Percentiles rank a stretch among this genome's conserved stretches.
These are phyloP conservation scores for Myxozyma melibiosi DNA, from an alignment of 805 yeast genomes.

Conservation along the genomic window DNA sequence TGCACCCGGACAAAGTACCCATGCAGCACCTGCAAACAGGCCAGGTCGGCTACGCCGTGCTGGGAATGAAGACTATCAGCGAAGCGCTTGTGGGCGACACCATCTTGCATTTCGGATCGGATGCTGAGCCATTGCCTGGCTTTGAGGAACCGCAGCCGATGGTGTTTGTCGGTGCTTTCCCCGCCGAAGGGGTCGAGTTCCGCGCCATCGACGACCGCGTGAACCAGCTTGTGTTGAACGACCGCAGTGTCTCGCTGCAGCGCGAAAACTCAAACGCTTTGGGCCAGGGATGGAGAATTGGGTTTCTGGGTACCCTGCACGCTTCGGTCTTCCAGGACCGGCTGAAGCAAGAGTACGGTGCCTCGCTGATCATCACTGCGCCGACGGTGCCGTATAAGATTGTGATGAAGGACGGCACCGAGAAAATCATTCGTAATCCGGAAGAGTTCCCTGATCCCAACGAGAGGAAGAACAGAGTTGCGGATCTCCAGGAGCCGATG, in stretches of 20 bases:
- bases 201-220: conserved; percentile 86
- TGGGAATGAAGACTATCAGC: conserved; percentile 85
- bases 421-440: conserved; percentile 77
- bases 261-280: conserved; percentile 91
- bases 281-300: conserved; percentile 98
- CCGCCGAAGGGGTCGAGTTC: conserved; percentile 92
- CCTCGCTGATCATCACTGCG: conserved; percentile 85
- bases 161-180: conserved; percentile 97
- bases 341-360: conserved; percentile 90
- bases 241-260: conserved; percentile 84
- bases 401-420: conserved; percentile 64
- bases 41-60: conserved; percentile 92
- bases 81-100: conserved; percentile 95
- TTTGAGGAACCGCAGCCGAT: conserved; percentile 96
- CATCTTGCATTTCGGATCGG: conserved; percentile 55
- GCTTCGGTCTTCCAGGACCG: conserved; percentile 94
- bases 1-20: conserved; percentile 85
- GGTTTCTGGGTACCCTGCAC: conserved; percentile 91
- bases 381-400: conserved; percentile 94
- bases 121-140: conserved; percentile 82
- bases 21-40: conserved; percentile 74
- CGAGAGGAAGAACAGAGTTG: conserved; percentile 48
- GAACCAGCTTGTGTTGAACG: conserved; percentile 85
- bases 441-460: conserved; percentile 81
- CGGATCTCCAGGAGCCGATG: conserved; percentile 71